phyloP scores from a whole-genome alignment of 2,329 filamentous ascomycete genomes.

The Bipolaris sorokiniana region DNA sequence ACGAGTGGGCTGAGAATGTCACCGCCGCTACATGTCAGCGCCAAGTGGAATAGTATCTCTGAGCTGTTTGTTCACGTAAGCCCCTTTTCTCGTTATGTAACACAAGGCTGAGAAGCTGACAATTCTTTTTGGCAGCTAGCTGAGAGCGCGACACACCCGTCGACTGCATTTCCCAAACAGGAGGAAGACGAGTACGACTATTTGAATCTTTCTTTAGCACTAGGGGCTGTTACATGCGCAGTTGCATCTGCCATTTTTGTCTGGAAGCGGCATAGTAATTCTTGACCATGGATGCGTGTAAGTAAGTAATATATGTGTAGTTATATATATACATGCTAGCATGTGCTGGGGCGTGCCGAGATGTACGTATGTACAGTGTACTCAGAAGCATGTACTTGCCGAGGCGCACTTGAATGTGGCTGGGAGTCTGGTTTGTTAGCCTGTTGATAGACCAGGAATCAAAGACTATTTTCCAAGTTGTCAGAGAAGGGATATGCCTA shows the following conservation, averaged over 20 bases:
- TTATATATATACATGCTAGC: neutral
- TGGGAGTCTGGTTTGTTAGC: too few relatives aligned
- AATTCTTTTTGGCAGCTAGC: conserved; percentile 63
- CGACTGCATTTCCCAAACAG: conserved; percentile 83
- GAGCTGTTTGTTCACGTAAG: conserved; percentile 81
- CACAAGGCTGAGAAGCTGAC: conserved; percentile 21
- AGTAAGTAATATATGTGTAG: neutral
- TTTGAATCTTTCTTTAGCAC: conserved; percentile 82
- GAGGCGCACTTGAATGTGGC: too few relatives aligned
- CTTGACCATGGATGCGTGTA: conserved; percentile 1
- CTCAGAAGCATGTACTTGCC: too few relatives aligned
- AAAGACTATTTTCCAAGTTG: too few relatives aligned
- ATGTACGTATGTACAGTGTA: too few relatives aligned
- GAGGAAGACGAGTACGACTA: conserved; percentile 83
- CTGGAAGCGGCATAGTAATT: conserved; percentile 58
- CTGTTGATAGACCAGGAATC: too few relatives aligned
- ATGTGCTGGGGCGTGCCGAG: too few relatives aligned
- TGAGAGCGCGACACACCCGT: conserved; percentile 89
- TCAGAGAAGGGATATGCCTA: too few relatives aligned
- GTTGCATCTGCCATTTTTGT: conserved; percentile 65
- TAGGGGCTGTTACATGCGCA: conserved; percentile 71
- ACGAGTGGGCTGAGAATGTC: conserved; percentile 85
- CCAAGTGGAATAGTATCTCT: conserved; percentile 90
- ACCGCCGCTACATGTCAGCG: conserved; percentile 90
- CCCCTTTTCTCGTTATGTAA: conserved; percentile 43